Evolutionary conservation across 495 filamentous ascomycete species (phyloP).

Genomic region (Podospora tetraspora): DNA sequence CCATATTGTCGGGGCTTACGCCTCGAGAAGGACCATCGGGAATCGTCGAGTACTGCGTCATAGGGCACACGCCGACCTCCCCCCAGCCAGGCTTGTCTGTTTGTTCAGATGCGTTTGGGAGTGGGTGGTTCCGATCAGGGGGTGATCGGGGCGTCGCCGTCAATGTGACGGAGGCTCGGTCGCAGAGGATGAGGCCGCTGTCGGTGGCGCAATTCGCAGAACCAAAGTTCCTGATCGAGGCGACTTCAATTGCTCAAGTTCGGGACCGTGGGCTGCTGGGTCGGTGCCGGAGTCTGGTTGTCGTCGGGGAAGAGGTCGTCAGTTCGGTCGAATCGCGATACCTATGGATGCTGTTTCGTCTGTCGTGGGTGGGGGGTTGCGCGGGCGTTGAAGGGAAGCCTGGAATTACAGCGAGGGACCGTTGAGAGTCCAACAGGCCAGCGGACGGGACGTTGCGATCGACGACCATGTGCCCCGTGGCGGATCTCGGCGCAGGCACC

Average conservation of each 20-base stretch:
- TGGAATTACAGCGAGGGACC: neutral
- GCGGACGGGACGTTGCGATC: neutral
- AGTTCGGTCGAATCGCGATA: neutral
- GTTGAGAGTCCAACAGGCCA: neutral
- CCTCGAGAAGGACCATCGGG: conserved; percentile 30
- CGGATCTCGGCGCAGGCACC: neutral
- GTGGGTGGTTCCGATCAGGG: neutral
- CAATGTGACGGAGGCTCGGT: neutral
- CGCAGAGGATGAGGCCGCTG: neutral
- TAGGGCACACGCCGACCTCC: conserved; percentile 21
- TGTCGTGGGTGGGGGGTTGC: neutral
- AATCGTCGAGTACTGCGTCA: conserved; percentile 43
- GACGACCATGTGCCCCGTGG: neutral
- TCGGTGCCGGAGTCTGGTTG: neutral
- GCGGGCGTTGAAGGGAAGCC: neutral
- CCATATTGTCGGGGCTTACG: conserved; percentile 34
- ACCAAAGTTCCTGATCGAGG: neutral
- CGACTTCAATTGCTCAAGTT: neutral
- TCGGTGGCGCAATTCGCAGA: neutral
- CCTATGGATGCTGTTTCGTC: neutral
- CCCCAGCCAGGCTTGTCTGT: neutral
- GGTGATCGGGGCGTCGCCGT: neutral
- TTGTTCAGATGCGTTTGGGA: neutral
- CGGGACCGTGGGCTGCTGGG: neutral
- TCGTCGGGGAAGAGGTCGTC: neutral